phyloP scores from a whole-genome alignment of 2,329 filamentous ascomycete genomes.

The Sordariomycetes sp. region DNA sequence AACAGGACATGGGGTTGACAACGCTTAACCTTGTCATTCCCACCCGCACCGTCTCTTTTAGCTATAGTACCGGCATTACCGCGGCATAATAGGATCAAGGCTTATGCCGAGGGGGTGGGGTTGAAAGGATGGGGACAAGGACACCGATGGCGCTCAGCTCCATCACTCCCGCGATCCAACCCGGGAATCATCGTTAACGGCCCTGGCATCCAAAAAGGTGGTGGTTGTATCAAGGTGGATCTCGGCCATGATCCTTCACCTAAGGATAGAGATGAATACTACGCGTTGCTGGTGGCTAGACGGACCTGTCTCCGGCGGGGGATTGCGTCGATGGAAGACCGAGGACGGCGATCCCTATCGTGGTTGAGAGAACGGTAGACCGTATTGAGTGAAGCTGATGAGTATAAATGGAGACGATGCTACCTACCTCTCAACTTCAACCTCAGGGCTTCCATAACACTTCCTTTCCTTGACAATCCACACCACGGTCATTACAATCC shows the following conservation, averaged over 20 bases:
- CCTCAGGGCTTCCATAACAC: not conserved
- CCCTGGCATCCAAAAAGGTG: not conserved
- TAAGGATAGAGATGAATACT: not conserved
- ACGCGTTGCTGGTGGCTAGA: not conserved
- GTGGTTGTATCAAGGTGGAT: not conserved
- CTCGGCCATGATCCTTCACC: not conserved
- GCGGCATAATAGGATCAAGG: not conserved
- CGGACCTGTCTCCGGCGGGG: not conserved
- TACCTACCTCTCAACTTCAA: not conserved
- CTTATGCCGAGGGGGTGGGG: no score
- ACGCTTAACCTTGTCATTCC: not conserved
- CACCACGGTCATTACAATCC: not conserved
- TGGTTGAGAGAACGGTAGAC: not conserved
- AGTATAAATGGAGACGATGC: not conserved
- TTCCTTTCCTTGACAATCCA: not conserved
- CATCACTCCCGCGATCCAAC: not conserved
- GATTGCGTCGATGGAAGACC: not conserved
- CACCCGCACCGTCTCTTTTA: not conserved
- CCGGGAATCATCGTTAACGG: not conserved
- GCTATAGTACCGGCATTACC: not conserved
- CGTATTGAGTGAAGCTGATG: not conserved
- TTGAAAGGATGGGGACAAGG: not conserved
- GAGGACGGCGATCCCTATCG: not conserved
- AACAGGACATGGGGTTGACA: not conserved
- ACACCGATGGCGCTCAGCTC: not conserved